Percentiles rank a stretch among this genome's conserved stretches.
Evolutionary conservation across 805 yeast species (phyloP).

Genomic region (Sungouiozyma ichnusensis): DNA sequence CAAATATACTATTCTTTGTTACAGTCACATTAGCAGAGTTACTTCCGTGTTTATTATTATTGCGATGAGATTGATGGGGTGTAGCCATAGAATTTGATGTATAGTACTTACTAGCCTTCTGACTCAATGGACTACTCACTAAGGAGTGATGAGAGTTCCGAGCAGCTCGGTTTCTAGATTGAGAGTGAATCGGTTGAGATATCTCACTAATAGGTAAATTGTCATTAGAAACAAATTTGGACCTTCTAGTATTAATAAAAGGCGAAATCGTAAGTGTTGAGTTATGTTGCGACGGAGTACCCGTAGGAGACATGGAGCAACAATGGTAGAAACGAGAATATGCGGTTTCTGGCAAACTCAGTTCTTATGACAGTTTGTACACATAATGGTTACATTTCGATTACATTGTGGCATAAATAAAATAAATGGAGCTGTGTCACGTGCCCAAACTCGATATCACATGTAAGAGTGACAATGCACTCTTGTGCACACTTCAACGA

Average conservation of each 20-base stretch:
- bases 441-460: too few relatives aligned
- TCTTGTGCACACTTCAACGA: too few relatives aligned
- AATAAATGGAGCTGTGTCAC: too few relatives aligned
- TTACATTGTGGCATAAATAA: too few relatives aligned
- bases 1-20: slow-evolving; percentile 20
- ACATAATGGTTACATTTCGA: too few relatives aligned
- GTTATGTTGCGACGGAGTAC: slow-evolving; percentile 48
- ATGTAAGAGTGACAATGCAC: too few relatives aligned
- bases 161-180: background rate
- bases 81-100: slow-evolving; percentile 29
- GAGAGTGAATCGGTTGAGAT: background rate
- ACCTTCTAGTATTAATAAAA: slow-evolving; percentile 33
- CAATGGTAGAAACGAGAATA: slow-evolving; percentile 11
- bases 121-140: slow-evolving; percentile 22
- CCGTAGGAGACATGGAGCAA: slow-evolving; percentile 18
- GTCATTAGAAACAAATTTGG: slow-evolving; percentile 1
- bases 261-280: slow-evolving; percentile 72
- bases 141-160: slow-evolving; percentile 8
- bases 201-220: slow-evolving; percentile 3
- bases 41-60: slow-evolving; percentile 4
- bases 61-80: slow-evolving; percentile 30
- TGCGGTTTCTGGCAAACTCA: too few relatives aligned
- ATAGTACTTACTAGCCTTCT: slow-evolving; percentile 8
- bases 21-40: background rate
- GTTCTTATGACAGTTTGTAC: too few relatives aligned